Evolutionary conservation across 208 protist genomes (phyloP).

Genomic region (Vickermania ingenoplastis): DNA sequence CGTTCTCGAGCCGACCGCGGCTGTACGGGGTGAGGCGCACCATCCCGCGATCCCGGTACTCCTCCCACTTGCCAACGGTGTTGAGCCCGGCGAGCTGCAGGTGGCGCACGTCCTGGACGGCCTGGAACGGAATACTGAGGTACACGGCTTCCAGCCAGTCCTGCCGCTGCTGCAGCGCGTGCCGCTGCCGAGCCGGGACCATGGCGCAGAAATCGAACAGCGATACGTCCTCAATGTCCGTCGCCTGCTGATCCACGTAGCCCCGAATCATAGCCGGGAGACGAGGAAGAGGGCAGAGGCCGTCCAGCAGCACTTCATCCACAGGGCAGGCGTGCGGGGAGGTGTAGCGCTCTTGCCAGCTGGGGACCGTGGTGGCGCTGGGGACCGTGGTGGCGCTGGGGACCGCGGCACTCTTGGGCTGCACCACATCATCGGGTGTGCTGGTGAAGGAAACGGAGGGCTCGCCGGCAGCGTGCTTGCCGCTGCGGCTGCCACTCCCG

Average conservation of each 20-base stretch:
- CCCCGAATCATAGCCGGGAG: constrained; percentile 48
- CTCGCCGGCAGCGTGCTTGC: no score
- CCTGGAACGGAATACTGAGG: constrained; percentile 49
- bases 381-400: constrained; percentile 2
- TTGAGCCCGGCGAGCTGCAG: constrained; percentile 56
- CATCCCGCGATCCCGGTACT: constrained; percentile 49
- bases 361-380: constrained; percentile 2
- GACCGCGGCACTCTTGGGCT: no score
- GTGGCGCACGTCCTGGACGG: constrained; percentile 46
- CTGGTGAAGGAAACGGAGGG: no score
- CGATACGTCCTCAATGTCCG: constrained; percentile 45
- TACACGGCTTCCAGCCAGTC: constrained; percentile 50
- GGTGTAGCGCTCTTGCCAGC: neutral
- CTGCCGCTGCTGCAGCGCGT: constrained; percentile 32
- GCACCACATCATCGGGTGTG: no score
- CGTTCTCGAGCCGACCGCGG: constrained; percentile 49
- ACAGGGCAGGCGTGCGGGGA: constrained; percentile 18
- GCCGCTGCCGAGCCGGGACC: constrained; percentile 43
- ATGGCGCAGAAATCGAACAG: constrained; percentile 66
- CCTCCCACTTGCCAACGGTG: constrained; percentile 62
- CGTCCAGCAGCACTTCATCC: constrained; percentile 20
- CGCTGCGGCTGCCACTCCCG: no score
- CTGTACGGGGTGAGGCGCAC: constrained; percentile 38
- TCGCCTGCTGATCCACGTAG: constrained; percentile 46
- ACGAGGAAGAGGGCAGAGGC: constrained; percentile 5